Evolutionary conservation across 2,329 filamentous ascomycete genomes (phyloP).

Genomic region (Trichoderma gracile): DNA sequence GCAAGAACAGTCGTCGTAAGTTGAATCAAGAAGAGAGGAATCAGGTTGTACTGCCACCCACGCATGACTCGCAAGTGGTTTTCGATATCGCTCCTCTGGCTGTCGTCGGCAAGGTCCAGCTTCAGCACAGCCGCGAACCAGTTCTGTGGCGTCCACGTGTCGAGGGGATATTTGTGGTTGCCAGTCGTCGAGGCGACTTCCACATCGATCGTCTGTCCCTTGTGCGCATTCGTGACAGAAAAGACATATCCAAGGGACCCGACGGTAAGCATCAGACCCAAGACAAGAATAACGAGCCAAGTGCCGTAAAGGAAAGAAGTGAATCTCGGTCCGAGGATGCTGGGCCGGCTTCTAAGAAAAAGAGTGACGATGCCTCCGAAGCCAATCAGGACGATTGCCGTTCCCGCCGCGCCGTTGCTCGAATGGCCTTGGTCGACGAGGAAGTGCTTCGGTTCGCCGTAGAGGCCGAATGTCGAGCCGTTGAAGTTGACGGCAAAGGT

Average conservation of each 20-base stretch:
- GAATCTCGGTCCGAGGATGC: conserved; percentile 24
- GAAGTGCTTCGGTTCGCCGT: conserved; percentile 32
- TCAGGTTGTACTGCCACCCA: conserved; percentile 37
- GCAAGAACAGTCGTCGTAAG: conserved; percentile 32
- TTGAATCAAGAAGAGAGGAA: conserved; percentile 35
- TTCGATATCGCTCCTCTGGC: conserved; percentile 29
- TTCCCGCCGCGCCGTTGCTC: conserved; percentile 36
- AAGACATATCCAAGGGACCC: conserved; percentile 34
- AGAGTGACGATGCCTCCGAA: conserved; percentile 32
- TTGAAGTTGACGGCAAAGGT: conserved; percentile 29
- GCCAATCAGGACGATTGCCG: conserved; percentile 34
- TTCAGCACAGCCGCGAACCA: conserved; percentile 34
- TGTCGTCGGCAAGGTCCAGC: conserved; percentile 29
- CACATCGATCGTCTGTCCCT: conserved; percentile 30
- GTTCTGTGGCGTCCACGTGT: conserved; percentile 35
- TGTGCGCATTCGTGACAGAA: conserved; percentile 34
- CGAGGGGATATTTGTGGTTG: conserved; percentile 29
- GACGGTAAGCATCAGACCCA: conserved; percentile 31
- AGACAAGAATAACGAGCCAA: conserved; percentile 32
- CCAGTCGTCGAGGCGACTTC: conserved; percentile 26
- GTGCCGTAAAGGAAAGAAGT: conserved; percentile 28
- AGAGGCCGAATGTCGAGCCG: conserved; percentile 26
- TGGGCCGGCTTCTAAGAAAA: conserved; percentile 29
- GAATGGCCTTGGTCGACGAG: conserved; percentile 35
- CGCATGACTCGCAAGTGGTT: conserved; percentile 33